Conservation (phyloP, 106 monocot genomes). For the Dendrobium officinale region DNA sequence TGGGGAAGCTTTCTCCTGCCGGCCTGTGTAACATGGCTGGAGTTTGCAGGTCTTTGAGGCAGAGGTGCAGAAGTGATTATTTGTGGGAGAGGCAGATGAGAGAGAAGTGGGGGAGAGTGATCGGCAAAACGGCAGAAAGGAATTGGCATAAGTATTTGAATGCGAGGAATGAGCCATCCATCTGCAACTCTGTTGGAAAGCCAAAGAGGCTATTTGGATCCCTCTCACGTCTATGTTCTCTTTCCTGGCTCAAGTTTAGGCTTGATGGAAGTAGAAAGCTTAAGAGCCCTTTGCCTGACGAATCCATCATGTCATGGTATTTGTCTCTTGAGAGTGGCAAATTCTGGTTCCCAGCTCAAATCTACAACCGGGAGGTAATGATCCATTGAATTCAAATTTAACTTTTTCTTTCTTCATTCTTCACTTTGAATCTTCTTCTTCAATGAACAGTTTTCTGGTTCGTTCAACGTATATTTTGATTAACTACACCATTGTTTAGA, state of each 20-base stretch:
- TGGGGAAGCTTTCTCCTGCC: conserved; percentile 51
- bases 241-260: conserved; percentile 45
- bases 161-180: background rate
- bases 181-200: background rate
- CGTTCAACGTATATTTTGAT: background rate
- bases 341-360: conserved; percentile 85
- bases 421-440: background rate
- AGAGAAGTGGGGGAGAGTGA: conserved; percentile 69
- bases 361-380: conserved; percentile 82
- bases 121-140: conserved; percentile 30
- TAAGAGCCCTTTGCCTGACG: conserved; percentile 9
- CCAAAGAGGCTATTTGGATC: conserved; percentile 22
- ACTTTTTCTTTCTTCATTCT: background rate
- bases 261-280: background rate
- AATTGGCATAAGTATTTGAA: conserved; percentile 41
- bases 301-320: conserved; percentile 65
- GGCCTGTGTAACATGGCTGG: conserved; percentile 52
- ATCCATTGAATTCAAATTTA: background rate
- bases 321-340: conserved; percentile 60
- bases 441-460: background rate
- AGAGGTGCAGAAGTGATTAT: conserved; percentile 52
- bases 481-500: background rate
- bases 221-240: conserved; percentile 37
- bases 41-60: conserved; percentile 48
- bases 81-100: conserved; percentile 72